Base-by-base conservation (phyloP, 768 basidiomycete genomes). In the Gloeopeniophorella convolvens region DNA sequence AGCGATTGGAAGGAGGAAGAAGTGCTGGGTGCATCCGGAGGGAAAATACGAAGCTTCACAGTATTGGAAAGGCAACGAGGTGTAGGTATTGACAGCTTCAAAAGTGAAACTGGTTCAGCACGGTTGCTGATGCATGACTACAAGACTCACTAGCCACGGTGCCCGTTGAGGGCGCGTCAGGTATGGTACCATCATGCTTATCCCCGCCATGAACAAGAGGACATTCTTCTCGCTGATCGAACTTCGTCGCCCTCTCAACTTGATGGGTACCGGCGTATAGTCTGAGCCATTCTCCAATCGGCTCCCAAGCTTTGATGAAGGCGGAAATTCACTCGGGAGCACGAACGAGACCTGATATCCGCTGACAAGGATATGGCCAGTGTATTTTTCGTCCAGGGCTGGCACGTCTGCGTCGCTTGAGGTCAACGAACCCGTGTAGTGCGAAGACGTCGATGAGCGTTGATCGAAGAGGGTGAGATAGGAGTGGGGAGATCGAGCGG, bases 61-160 rank as follows among this genome's bases (percentile, higher is more conserved):
- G 78, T 76, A 56, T 90, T 90, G 49, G 83, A 83, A 28, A 90
- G 67, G 59, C 88, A 90, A 26, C 85, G 79, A 10, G 88, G 87
- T 10, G 79, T 76, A 3, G 88, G 87, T 42, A 90, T 82, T 3
- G 85, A 80, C 47, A 90, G 72, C 87, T 89, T 40, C 48, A 3
- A 4, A 55, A 15, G 39, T 3, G 39, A 15, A 54, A 18, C n/a
- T 46, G 10, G 50, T 23, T 33, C 23, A 40, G 42, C 15, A 21
- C 18, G 18, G 7, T 36, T 7, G 24, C 35, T 20, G 10, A 10
- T 11, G 35, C 13, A 21, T 27, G 43, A 49, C 24, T 10, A 50
- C 48, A n/a, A 47, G 20, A 56, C 62, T 56, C 51, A 87, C 87
- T 56, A 88, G 68, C 66, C 78, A 90, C n/a, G 88, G 88, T 27